These are phyloP conservation scores for Xylaria flabelliformis DNA, from an alignment of 495 filamentous ascomycete species.

Conservation along the genomic window DNA sequence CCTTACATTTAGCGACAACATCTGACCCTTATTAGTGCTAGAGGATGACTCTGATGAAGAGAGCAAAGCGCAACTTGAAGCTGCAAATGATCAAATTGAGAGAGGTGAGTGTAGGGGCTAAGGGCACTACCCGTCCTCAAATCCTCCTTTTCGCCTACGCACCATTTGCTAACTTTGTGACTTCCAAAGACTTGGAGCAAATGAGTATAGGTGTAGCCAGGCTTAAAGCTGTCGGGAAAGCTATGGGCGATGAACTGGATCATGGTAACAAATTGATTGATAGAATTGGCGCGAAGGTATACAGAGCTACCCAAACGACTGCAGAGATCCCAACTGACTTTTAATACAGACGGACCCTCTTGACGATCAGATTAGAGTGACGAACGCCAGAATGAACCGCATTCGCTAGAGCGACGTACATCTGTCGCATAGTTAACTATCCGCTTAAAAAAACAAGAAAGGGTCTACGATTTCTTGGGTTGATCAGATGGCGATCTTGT, in stretches of 20 bases:
- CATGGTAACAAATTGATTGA: conserved; percentile 77
- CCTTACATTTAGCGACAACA: not conserved
- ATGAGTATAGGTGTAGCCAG: conserved; percentile 64
- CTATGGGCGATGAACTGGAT: conserved; percentile 76
- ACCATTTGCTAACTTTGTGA: conserved; percentile 6
- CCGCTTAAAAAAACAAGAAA: not conserved
- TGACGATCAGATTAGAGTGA: conserved; percentile 37
- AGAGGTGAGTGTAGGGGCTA: conserved; percentile 31
- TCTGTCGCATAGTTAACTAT: not conserved
- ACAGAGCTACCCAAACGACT: conserved; percentile 12
- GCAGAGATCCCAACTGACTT: conserved; percentile 30
- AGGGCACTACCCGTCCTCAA: not conserved
- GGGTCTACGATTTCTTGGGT: not conserved
- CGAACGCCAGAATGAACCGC: conserved; percentile 32
- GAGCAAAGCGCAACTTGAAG: conserved; percentile 58
- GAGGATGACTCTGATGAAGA: conserved; percentile 41
- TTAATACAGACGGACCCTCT: conserved; percentile 41
- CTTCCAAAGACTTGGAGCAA: conserved; percentile 46
- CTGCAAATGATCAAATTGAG: conserved; percentile 77
- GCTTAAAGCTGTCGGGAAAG: conserved; percentile 70
- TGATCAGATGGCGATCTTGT: conserved; percentile 7
- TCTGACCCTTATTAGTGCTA: conserved; percentile 23
- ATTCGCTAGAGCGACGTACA: conserved; percentile 15
- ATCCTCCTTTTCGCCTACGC: not conserved
- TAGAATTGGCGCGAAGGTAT: conserved; percentile 73